phyloP scores from a whole-genome alignment of 306 rosid species.

The Malus orientalis region DNA sequence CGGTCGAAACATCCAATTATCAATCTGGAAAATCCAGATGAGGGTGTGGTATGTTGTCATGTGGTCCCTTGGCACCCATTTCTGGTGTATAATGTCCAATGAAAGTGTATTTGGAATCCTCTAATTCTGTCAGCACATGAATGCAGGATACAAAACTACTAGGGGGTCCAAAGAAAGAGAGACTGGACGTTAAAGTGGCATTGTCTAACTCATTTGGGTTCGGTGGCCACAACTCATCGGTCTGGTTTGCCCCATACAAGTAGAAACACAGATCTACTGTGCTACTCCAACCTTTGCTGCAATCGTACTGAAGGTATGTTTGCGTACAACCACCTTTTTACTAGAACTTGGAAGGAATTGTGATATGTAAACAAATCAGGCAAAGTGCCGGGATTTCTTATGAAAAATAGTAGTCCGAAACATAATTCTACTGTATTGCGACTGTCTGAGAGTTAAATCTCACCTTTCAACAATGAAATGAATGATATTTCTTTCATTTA shows the following conservation, averaged over 20 bases:
- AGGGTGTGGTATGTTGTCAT: conserved; percentile 63
- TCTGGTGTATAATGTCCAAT: not conserved
- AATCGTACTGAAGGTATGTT: conserved; percentile 29
- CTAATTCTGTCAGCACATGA: conserved; percentile 16
- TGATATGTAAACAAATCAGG: not conserved
- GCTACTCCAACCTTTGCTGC: conserved; percentile 23
- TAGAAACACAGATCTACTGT: conserved; percentile 35
- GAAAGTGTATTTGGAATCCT: not conserved
- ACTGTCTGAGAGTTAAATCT: too few species aligned
- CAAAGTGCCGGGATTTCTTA: not conserved
- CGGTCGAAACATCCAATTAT: conserved; percentile 97
- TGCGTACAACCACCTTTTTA: not conserved
- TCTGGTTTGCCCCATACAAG: conserved; percentile 79
- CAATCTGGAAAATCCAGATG: conserved; percentile 83
- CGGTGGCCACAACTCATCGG: conserved; percentile 87
- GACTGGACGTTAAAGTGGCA: conserved; percentile 50
- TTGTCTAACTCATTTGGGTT: conserved; percentile 90
- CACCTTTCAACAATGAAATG: not conserved
- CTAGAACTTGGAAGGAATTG: not conserved
- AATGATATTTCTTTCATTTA: not conserved
- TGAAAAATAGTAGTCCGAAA: not conserved
- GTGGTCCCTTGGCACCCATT: conserved; percentile 1
- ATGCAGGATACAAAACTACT: conserved; percentile 61
- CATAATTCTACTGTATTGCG: too few species aligned
- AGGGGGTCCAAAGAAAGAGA: conserved; percentile 42